Conservation (phyloP, 1,139 yeast genomes). For the Sugiyamaella japonica region DNA sequence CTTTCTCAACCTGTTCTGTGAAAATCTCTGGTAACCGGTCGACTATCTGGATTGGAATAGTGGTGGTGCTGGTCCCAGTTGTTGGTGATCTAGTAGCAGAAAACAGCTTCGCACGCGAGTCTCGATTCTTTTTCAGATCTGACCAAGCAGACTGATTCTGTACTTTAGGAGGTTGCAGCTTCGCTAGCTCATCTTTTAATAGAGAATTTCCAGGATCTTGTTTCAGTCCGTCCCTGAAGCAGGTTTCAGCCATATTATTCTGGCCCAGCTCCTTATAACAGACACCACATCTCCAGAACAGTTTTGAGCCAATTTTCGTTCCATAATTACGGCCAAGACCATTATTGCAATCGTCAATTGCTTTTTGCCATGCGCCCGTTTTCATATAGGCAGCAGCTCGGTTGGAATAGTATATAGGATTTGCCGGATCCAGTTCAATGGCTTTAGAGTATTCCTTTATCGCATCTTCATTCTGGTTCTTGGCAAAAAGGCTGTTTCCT, state of each 20-base stretch:
- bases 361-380: constrained; percentile 52
- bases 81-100: neutral
- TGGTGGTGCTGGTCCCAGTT: neutral
- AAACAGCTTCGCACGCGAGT: neutral
- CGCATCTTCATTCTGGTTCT: constrained; percentile 61
- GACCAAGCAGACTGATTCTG: constrained; percentile 15
- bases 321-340: constrained; percentile 47
- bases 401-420: constrained; percentile 77
- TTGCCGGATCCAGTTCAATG: constrained; percentile 57
- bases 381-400: constrained; percentile 79
- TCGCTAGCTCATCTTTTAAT: constrained; percentile 28
- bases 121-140: constrained; percentile 7
- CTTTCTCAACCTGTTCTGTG: neutral
- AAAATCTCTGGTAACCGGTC: constrained; percentile 23
- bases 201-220: constrained; percentile 49
- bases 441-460: constrained; percentile 70
- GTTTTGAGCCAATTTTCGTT: constrained; percentile 42
- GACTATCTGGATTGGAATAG: constrained; percentile 20
- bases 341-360: constrained; percentile 52
- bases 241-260: constrained; percentile 39
- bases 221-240: constrained; percentile 47
- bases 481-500: constrained; percentile 13
- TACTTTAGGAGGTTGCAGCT: neutral
- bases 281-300: constrained; percentile 57
- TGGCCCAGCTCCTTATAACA: constrained; percentile 47